Evolutionary conservation across 768 basidiomycete species (phyloP).

Genomic region (Tricholoma furcatifolium): DNA sequence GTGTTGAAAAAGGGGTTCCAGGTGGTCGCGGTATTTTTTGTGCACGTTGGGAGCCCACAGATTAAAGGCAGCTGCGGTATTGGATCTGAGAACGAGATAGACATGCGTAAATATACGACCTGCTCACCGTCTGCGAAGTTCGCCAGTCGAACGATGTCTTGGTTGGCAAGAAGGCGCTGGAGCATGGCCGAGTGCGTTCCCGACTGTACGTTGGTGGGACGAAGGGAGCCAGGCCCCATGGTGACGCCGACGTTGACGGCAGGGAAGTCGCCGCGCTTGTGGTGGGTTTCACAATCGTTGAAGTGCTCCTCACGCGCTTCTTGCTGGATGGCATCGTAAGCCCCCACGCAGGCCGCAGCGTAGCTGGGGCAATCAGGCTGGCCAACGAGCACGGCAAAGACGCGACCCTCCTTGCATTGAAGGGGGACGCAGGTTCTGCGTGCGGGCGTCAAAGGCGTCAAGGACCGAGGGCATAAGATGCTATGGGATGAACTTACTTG

Average conservation of each 20-base stretch:
- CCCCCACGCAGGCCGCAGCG: neutral
- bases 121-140: neutral
- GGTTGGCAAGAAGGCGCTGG: neutral
- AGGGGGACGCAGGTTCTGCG: no score
- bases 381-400: neutral
- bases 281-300: neutral
- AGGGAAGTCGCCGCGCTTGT: no score
- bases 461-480: no score
- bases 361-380: neutral
- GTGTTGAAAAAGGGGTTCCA: neutral
- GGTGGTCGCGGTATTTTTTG: neutral
- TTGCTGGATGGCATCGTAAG: neutral
- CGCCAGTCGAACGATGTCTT: neutral
- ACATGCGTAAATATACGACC: neutral
- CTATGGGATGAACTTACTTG: no score
- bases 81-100: neutral
- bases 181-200: neutral
- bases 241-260: constrained; percentile 6
- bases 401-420: neutral
- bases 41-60: neutral
- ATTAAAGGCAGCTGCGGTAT: neutral
- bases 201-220: neutral
- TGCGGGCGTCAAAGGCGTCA: neutral
- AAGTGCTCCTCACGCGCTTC: neutral
- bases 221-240: neutral